These are phyloP conservation scores for Colletotrichum navitas DNA, from an alignment of 2,329 filamentous ascomycete species.

Conservation along the genomic window DNA sequence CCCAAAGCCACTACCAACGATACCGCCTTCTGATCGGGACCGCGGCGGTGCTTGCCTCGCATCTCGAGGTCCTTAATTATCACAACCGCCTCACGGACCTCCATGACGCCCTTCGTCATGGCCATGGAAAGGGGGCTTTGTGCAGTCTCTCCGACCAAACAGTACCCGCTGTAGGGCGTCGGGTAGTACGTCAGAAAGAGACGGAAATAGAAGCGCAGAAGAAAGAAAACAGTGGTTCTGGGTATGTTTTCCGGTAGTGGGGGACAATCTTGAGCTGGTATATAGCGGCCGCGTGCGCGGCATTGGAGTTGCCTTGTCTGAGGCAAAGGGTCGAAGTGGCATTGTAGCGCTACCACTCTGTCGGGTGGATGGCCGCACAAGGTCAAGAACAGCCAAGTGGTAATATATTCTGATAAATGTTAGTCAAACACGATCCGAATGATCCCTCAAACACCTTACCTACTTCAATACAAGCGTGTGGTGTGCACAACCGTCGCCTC, in stretches of 20 bases:
- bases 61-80: constrained; percentile 50
- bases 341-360: constrained; percentile 8
- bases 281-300: constrained; percentile 51
- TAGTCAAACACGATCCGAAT: neutral
- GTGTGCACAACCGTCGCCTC: constrained; percentile 47
- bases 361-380: constrained; percentile 49
- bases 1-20: constrained; percentile 54
- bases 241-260: constrained; percentile 51
- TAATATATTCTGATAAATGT: constrained; percentile 52
- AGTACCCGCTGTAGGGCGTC: constrained; percentile 50
- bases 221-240: constrained; percentile 51
- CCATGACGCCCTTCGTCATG: constrained; percentile 50
- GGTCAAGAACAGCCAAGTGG: constrained; percentile 53
- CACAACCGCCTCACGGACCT: constrained; percentile 46
- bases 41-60: constrained; percentile 42
- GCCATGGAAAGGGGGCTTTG: constrained; percentile 53
- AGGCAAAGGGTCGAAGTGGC: constrained; percentile 49
- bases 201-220: constrained; percentile 54
- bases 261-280: constrained; percentile 55
- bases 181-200: constrained; percentile 56
- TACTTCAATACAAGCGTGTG: constrained; percentile 54
- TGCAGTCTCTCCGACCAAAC: constrained; percentile 51
- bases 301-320: constrained; percentile 46
- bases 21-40: constrained; percentile 48
- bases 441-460: constrained; percentile 33